Evolutionary conservation across 495 filamentous ascomycete species (phyloP), one percentile per base, ranked within the genome.

Genomic region (Neurospora sp.): DNA sequence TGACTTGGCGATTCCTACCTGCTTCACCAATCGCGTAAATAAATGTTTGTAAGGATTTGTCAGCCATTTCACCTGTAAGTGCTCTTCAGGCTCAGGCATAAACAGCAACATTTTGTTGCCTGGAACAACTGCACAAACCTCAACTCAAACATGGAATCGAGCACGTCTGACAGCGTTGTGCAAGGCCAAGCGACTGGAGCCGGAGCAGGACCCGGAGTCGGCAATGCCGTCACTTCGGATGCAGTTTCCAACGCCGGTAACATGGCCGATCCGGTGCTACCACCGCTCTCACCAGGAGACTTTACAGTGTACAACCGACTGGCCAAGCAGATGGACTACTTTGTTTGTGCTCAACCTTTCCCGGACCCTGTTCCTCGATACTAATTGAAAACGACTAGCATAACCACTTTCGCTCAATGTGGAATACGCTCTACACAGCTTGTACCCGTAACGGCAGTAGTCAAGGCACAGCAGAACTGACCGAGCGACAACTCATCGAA

Each of bases 281-380:
- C 78, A 5, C 75, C 80, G 0, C 53, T 81, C 5, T 74, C 78
- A 0, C 75, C 75, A 0, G 72, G 68, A 40, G 71, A 81, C 45
- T 80, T 78, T 75, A 69, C 71, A 22, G 73, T 75, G 17, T 96
- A 92, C 79, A 94, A 95, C 81, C 85, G 87, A 16, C 80, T 94
- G 74, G 89, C 93, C 2, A 91, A 92, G 75, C 84, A 88, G 69
- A 97, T 97, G 93, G 89, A 95, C 38, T 83, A 87, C 40, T 92
- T 90, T 78, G 90, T 92, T 82, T 69, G 86, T 74, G 41, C 16
- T 44, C 73, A 17, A 37, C 42, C 17, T 59, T 38, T 69, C 20
- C 73, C 17, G 48, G 6, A 75, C 71, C 10, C 48, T 14, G 27
- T 45, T 20, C 17, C 48, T 74, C 75, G 40, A 68, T 59, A 73